phyloP scores from a whole-genome alignment of 805 yeast genomes.

The Candida glaebosa region DNA sequence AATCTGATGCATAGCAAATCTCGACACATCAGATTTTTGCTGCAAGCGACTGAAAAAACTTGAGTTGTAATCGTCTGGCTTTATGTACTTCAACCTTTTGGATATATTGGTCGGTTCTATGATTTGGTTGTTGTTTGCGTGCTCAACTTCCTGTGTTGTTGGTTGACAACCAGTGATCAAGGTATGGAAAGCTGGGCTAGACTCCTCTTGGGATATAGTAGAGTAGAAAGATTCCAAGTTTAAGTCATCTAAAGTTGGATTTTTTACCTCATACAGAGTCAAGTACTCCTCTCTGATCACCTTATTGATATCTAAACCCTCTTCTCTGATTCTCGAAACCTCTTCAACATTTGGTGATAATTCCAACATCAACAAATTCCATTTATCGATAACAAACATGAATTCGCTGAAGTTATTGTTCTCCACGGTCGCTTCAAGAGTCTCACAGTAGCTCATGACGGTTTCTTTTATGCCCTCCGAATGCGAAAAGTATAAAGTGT shows the following conservation, averaged over 20 bases:
- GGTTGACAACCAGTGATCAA: neutral
- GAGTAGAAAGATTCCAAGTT: slow-evolving; percentile 17
- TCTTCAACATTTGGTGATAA: slow-evolving; percentile 28
- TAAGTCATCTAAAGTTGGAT: slow-evolving; percentile 16
- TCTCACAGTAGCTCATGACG: slow-evolving; percentile 29
- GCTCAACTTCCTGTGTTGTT: neutral
- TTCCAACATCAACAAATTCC: slow-evolving; percentile 38
- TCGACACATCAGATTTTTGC: slow-evolving; percentile 21
- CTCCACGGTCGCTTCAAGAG: slow-evolving; percentile 27
- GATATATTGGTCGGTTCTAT: slow-evolving; percentile 8
- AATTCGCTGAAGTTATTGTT: slow-evolving; percentile 32
- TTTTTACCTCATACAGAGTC: slow-evolving; percentile 9
- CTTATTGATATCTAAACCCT: slow-evolving; percentile 19
- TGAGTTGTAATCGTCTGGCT: slow-evolving; percentile 19
- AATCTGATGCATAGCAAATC: slow-evolving; percentile 58
- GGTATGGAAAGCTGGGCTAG: slow-evolving; percentile 10
- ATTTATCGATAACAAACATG: slow-evolving; percentile 35
- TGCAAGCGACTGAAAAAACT: slow-evolving; percentile 20
- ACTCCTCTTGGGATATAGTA: slow-evolving; percentile 13
- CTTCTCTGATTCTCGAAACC: slow-evolving; percentile 7
- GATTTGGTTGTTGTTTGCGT: neutral
- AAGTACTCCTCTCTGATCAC: slow-evolving; percentile 17
- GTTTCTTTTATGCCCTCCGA: slow-evolving; percentile 27
- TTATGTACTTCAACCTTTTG: slow-evolving; percentile 5
- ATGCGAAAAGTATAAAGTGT: slow-evolving; percentile 38